Evolutionary conservation across 805 yeast species (phyloP).

Genomic region (Cephaloascus albidus): DNA sequence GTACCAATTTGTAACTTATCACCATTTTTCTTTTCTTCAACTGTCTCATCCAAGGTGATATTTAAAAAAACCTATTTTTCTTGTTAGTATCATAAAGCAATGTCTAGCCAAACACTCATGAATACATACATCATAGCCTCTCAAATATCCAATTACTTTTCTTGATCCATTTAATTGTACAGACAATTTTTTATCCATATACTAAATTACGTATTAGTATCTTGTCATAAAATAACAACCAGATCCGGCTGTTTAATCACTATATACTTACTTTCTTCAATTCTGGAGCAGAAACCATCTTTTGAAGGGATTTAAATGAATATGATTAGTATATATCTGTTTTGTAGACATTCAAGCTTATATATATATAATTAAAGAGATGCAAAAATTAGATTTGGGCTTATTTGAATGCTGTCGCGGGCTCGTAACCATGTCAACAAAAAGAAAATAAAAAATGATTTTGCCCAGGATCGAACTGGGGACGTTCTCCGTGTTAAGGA

Average conservation of each 20-base stretch:
- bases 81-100: too few species aligned
- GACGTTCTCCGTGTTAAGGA: constrained; percentile 99
- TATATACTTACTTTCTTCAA: constrained; percentile 37
- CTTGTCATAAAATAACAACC: constrained; percentile 1
- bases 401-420: too few species aligned
- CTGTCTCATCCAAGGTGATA: constrained; percentile 61
- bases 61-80: constrained; percentile 53
- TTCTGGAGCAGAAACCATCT: constrained; percentile 57
- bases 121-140: constrained; percentile 68
- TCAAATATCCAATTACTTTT: constrained; percentile 65
- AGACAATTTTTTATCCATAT: constrained; percentile 67
- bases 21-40: constrained; percentile 46
- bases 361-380: too few species aligned
- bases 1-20: constrained; percentile 54
- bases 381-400: too few species aligned
- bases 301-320: constrained; percentile 1
- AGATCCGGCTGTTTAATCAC: constrained; percentile 3
- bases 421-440: too few species aligned
- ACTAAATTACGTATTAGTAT: constrained; percentile 24
- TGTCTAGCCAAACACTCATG: neutral
- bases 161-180: constrained; percentile 75
- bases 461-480: constrained; percentile 99
- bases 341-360: too few species aligned
- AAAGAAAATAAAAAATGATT: constrained; percentile 74
- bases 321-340: too few species aligned